Percentiles rank a stretch among this genome's conserved stretches.
These are phyloP conservation scores for Clathrospora elynae DNA, from an alignment of 2,329 filamentous ascomycete genomes.

Conservation along the genomic window DNA sequence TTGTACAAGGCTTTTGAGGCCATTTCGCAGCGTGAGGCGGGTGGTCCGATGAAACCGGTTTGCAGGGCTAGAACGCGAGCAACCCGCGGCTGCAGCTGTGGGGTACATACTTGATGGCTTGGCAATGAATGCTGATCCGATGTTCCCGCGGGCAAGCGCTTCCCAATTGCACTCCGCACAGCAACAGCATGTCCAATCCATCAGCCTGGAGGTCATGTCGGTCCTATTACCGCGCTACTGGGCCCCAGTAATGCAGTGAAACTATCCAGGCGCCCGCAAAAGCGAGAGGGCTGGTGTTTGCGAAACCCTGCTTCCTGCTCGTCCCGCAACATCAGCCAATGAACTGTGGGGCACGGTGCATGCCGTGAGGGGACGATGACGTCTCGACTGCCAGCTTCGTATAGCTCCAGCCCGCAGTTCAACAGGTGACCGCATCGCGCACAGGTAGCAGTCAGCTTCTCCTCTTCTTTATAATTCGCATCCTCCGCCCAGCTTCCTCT, in stretches of 20 bases:
- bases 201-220: neutral
- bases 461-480: conserved; percentile 33
- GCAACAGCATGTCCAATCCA: neutral
- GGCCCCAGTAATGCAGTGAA: no score
- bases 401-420: conserved; percentile 34
- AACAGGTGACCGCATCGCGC: conserved; percentile 35
- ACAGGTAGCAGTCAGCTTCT: conserved; percentile 31
- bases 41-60: conserved; percentile 22
- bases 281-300: conserved; percentile 12
- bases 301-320: conserved; percentile 6
- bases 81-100: conserved; percentile 16
- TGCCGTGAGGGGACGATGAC: conserved; percentile 37
- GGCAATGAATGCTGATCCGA: no score
- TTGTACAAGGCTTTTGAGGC: neutral
- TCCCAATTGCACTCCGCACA: neutral
- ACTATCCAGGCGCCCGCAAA: no score
- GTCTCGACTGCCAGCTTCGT: conserved; percentile 33
- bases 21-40: neutral
- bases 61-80: conserved; percentile 14
- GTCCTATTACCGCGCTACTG: no score
- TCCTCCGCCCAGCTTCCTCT: conserved; percentile 12
- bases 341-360: conserved; percentile 13
- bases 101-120: conserved; percentile 19
- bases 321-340: conserved; percentile 24
- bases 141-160: no score